Base-by-base conservation (phyloP, 1,139 yeast species). In the Blastobotrys capitulatus region DNA sequence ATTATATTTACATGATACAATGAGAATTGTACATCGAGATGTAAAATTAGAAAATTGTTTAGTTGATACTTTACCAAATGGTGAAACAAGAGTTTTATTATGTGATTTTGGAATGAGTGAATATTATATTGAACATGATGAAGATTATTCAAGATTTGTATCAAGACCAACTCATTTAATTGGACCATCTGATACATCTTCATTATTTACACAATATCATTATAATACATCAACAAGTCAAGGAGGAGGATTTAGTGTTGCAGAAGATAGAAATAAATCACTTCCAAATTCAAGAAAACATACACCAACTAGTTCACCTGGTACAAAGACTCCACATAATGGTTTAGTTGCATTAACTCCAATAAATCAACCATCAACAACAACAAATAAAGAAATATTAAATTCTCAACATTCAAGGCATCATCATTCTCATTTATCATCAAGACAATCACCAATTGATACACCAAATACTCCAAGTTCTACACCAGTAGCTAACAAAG, bases 71-170 rank as follows among this genome's bases (percentile, higher is more conserved):
- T 58, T 62, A 27, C 60, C 60, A 12, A 56, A 60, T 20, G 67
- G 71, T 51, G 44, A 46, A 22, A 47, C 47, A 19, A 54, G 57
- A 41, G 56, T 68, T 6, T 46, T 66, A 22, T 63, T 89, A 8
- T 87, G 96, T 68, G 97, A 89, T 68, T 89, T 89, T 70, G 97
- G 97, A 5, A 87, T 89, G 95, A 70, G 77, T 43, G 73, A 71
- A 53, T 68, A 72, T 75, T 41, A 18, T 29, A 18, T n/a, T 7
- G 26, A 60, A 73, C 37, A 44, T 18, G 41, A 31, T 12, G 45
- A 34, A 15, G 37, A 31, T 41, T 18, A 29, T 15, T 6, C 20
- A 20, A 9, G n/a, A n/a, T 15, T 18, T 8, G 18, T 35, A 18
- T 16, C 26, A 20, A 34, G 39, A 15, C 25, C 43, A 37, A 20